These are phyloP conservation scores for Colletotrichum tanaceti DNA, from an alignment of 2,329 filamentous ascomycete species.

Conservation along the genomic window DNA sequence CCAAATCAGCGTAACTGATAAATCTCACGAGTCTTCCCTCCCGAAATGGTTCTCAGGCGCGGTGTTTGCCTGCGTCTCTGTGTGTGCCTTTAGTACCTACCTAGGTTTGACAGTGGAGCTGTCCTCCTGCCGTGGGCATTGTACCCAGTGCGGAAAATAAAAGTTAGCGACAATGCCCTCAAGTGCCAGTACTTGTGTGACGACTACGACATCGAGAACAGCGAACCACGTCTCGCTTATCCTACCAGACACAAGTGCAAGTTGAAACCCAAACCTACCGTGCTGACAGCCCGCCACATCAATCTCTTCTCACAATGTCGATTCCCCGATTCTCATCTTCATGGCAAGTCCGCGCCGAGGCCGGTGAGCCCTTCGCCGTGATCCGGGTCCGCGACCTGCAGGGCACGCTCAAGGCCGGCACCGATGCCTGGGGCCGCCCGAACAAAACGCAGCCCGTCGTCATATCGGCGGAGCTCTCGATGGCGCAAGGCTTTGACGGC, in stretches of 20 bases:
- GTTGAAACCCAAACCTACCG: too few species aligned
- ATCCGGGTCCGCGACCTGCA: constrained; percentile 73
- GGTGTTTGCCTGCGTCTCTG: not conserved
- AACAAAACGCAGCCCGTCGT: constrained; percentile 70
- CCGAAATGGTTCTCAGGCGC: too few species aligned
- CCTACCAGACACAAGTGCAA: too few species aligned
- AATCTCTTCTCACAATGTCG: not conserved
- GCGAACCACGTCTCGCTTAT: not conserved
- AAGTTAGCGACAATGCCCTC: not conserved
- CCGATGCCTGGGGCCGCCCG: constrained; percentile 75
- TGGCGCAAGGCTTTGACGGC: constrained; percentile 66
- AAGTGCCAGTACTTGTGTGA: not conserved
- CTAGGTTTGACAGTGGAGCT: not conserved
- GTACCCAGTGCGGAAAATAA: constrained; percentile 26
- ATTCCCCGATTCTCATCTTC: constrained; percentile 16
- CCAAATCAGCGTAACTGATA: not conserved
- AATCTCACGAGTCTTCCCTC: not conserved
- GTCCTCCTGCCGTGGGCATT: not conserved
- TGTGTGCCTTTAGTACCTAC: not conserved
- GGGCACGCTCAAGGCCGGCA: constrained; percentile 65
- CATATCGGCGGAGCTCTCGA: constrained; percentile 69
- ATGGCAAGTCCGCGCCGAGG: constrained; percentile 53
- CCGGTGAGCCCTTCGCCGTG: constrained; percentile 60
- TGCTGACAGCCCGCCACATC: not conserved
- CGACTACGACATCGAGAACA: not conserved